A percentile compares a stretch with the other conserved stretches of the same genome.
Conservation (phyloP, 768 basidiomycete species). For the Phylloporus scabripes region DNA sequence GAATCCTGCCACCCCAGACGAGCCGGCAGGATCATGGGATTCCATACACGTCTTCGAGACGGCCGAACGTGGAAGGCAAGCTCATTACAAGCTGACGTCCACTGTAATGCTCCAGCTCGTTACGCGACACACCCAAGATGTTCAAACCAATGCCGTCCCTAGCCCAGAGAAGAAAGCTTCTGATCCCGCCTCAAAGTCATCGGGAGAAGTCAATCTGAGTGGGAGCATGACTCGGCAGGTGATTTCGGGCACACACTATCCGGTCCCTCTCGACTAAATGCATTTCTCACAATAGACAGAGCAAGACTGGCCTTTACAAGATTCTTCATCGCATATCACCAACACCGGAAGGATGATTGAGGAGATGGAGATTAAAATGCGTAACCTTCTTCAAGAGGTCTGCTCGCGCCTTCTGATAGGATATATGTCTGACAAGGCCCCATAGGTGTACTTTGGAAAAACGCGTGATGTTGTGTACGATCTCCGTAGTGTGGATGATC, state of each 20-base stretch:
- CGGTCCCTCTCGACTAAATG: slow-evolving; percentile 7
- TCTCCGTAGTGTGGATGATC: slow-evolving; percentile 79
- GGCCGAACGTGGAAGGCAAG: slow-evolving; percentile 84
- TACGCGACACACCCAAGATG: slow-evolving; percentile 40
- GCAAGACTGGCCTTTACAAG: slow-evolving; percentile 79
- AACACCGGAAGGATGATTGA: slow-evolving; percentile 97
- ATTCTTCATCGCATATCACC: slow-evolving; percentile 77
- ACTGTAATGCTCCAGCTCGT: slow-evolving; percentile 94
- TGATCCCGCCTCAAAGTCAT: slow-evolving; percentile 48
- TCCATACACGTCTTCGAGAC: slow-evolving; percentile 98
- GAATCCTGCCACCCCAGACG: slow-evolving; percentile 47
- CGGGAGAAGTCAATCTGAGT: slow-evolving; percentile 78
- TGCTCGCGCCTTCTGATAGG: slow-evolving; percentile 9
- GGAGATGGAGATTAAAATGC: slow-evolving; percentile 99
- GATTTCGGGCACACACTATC: slow-evolving; percentile 20
- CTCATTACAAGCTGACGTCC: slow-evolving; percentile 95
- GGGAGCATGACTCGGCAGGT: slow-evolving; percentile 98
- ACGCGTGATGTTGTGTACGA: slow-evolving; percentile 94
- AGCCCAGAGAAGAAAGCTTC: slow-evolving; percentile 33
- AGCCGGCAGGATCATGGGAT: slow-evolving; percentile 90
- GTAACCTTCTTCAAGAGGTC: slow-evolving; percentile 87
- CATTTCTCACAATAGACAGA: slow-evolving; percentile 53
- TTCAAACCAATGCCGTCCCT: slow-evolving; percentile 9
- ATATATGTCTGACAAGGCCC: slow-evolving; percentile 7
- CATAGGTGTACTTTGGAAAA: slow-evolving; percentile 90